These are phyloP conservation scores for Globisporangium polare DNA, from an alignment of 352 stramenopile species.

Conservation along the genomic window DNA sequence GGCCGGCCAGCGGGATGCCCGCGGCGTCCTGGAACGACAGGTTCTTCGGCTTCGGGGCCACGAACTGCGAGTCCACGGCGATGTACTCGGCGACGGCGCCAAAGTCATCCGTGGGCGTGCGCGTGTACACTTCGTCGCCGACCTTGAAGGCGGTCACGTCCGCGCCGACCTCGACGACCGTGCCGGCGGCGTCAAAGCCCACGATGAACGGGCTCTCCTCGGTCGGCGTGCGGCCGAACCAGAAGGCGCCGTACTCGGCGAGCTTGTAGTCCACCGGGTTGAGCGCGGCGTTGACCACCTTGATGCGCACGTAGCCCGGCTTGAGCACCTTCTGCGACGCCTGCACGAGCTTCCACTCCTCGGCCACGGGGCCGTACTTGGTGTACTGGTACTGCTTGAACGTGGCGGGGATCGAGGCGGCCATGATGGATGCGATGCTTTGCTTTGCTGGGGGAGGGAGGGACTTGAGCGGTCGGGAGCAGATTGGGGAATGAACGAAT, in stretches of 20 bases:
- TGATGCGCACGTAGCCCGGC: constrained; percentile 43
- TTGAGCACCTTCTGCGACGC: constrained; percentile 15
- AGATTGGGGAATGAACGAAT: constrained; percentile 1
- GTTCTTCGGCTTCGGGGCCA: constrained; percentile 26
- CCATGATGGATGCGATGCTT: constrained; percentile 8
- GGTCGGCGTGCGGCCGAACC: constrained; percentile 23
- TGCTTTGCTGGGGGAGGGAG: neutral
- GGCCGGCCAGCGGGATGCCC: constrained; percentile 16
- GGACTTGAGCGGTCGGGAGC: constrained; percentile 4
- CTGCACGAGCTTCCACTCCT: constrained; percentile 16
- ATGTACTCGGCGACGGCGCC: constrained; percentile 18
- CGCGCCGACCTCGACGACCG: constrained; percentile 46
- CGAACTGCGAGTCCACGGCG: constrained; percentile 8
- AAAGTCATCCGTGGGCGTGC: neutral
- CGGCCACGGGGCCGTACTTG: neutral
- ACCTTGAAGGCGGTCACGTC: constrained; percentile 41
- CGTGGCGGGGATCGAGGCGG: constrained; percentile 9
- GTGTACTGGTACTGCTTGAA: constrained; percentile 10
- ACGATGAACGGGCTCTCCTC: constrained; percentile 33
- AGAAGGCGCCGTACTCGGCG: constrained; percentile 29
- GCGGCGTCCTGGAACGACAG: constrained; percentile 25
- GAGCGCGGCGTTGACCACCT: constrained; percentile 52
- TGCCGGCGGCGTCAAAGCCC: constrained; percentile 64
- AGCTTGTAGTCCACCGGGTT: constrained; percentile 73
- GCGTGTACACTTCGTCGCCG: constrained; percentile 48